Evolutionary conservation across 2,329 filamentous ascomycete species (phyloP).

Genomic region (Polychaeton citri): DNA sequence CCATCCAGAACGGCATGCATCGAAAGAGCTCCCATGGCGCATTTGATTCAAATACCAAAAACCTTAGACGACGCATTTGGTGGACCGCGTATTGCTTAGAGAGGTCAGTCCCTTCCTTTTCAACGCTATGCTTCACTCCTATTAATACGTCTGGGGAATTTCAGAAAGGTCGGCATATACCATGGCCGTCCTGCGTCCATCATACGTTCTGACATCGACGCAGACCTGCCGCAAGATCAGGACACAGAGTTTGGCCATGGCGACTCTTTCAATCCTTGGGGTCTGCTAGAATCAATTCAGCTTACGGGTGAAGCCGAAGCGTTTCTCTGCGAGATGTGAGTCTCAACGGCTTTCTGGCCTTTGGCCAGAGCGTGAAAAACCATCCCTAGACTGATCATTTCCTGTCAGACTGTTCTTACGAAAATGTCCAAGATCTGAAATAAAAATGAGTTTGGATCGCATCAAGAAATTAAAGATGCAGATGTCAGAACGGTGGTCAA

Average conservation of each 20-base stretch:
- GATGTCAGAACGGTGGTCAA: no score
- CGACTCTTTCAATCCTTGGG: constrained; percentile 4
- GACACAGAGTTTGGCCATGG: constrained; percentile 8
- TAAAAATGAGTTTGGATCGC: no score
- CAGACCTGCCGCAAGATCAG: constrained; percentile 31
- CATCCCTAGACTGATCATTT: no score
- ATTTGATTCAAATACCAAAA: constrained; percentile 33
- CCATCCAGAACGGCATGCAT: constrained; percentile 49
- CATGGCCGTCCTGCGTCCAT: constrained; percentile 45
- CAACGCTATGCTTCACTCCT: not conserved
- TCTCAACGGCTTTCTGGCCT: not conserved
- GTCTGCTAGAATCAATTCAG: constrained; percentile 5
- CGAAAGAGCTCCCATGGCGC: constrained; percentile 25
- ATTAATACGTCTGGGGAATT: constrained; percentile 21
- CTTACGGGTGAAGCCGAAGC: constrained; percentile 5
- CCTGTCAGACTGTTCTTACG: no score
- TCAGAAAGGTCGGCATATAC: constrained; percentile 36
- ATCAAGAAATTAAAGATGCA: no score
- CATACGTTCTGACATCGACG: constrained; percentile 39
- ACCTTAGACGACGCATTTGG: constrained; percentile 7
- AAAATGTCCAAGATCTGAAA: no score
- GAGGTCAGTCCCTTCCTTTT: constrained; percentile 25
- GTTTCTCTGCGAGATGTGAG: constrained; percentile 3
- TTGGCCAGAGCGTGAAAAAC: not conserved
- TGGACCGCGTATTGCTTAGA: constrained; percentile 27